Percentiles rank a stretch among this genome's conserved stretches.
Evolutionary conservation across 2,329 filamentous ascomycete genomes (phyloP).

Genomic region (Colletotrichum zoysiae): DNA sequence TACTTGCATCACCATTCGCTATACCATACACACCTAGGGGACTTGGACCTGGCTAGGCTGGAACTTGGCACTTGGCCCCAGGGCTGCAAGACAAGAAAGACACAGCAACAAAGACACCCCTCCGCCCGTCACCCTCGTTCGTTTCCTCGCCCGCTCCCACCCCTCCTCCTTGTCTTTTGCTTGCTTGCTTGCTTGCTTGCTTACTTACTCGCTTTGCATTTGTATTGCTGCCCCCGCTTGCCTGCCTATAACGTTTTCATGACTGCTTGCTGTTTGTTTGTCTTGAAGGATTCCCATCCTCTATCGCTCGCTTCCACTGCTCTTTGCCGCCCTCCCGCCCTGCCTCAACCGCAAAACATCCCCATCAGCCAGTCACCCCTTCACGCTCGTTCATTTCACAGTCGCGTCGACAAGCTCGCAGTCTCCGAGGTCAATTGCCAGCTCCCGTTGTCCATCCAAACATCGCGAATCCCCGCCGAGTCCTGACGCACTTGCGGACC

Average conservation of each 20-base stretch:
- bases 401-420: not conserved
- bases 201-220: not conserved
- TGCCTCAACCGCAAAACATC: not conserved
- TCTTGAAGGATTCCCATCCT: slow-evolving; percentile 1
- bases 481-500: not conserved
- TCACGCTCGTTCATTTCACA: slow-evolving; percentile 16
- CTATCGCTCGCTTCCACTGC: slow-evolving; percentile 14
- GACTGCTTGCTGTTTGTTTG: not conserved
- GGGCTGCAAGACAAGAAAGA: not conserved
- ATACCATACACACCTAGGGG: no score
- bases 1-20: not conserved
- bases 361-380: no score
- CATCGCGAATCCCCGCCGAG: not conserved
- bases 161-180: slow-evolving; percentile 8
- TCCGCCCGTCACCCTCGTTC: slow-evolving; percentile 16
- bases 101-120: not conserved
- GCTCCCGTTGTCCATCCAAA: slow-evolving; percentile 1
- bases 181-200: not conserved
- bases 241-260: not conserved
- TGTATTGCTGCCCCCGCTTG: not conserved
- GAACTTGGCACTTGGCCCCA: not conserved
- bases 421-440: not conserved
- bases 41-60: not conserved
- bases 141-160: slow-evolving; percentile 24
- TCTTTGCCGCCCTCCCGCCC: not conserved